A percentile compares a stretch with the other conserved stretches of the same genome.
Conservation (phyloP, 192 early-diverging fungal species). For the Dimargaris verticillata region DNA sequence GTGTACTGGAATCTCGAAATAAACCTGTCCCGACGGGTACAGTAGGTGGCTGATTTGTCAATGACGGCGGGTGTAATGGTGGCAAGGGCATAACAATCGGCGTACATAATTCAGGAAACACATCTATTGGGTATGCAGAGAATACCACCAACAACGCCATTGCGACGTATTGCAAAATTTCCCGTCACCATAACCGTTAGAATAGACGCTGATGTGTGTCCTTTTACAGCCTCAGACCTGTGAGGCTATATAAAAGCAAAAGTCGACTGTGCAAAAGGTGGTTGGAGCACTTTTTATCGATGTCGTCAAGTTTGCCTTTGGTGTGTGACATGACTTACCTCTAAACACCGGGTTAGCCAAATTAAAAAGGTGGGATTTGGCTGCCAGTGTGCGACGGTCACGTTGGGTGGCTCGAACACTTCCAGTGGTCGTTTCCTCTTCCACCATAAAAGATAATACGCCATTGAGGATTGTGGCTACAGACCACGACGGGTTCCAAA, state of each 20-base stretch:
- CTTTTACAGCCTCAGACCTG: not conserved
- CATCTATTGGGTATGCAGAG: conserved; percentile 22
- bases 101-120: conserved; percentile 75
- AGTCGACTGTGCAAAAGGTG: not conserved
- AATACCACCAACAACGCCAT: not conserved
- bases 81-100: conserved; percentile 21
- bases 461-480: conserved; percentile 94
- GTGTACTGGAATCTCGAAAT: no score
- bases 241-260: not conserved
- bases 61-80: no score
- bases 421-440: conserved; percentile 88
- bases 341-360: conserved; percentile 52
- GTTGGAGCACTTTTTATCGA: not conserved
- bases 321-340: conserved; percentile 24
- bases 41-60: no score
- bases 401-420: conserved; percentile 62
- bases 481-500: conserved; percentile 97
- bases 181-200: not conserved
- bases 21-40: no score
- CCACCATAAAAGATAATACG: conserved; percentile 89
- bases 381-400: conserved; percentile 65
- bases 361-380: conserved; percentile 68
- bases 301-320: not conserved
- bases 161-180: not conserved
- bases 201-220: not conserved